These are phyloP conservation scores for Torulaspora maleeae DNA, from an alignment of 805 yeast genomes.

Conservation along the genomic window DNA sequence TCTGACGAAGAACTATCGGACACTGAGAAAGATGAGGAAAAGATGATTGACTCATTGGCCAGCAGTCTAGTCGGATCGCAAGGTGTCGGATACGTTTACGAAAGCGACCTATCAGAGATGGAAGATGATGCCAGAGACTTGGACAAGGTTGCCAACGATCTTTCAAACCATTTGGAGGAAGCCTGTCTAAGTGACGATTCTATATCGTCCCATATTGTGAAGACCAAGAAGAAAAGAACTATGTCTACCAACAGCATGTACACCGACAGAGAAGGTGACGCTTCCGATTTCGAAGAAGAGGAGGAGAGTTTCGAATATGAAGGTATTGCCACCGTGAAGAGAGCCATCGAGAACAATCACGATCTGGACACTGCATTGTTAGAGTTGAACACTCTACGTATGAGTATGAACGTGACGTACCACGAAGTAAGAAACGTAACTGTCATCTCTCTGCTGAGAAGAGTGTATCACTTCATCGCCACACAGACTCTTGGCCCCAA, in stretches of 20 bases:
- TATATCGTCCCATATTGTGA: slow-evolving; percentile 47
- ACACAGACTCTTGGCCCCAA: slow-evolving; percentile 74
- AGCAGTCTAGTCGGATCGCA: slow-evolving; percentile 35
- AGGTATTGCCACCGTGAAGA: slow-evolving; percentile 88
- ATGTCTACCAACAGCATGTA: slow-evolving; percentile 39
- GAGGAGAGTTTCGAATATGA: slow-evolving; percentile 81
- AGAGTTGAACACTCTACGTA: slow-evolving; percentile 89
- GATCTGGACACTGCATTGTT: slow-evolving; percentile 88
- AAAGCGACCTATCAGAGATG: slow-evolving; percentile 35
- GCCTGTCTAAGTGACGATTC: slow-evolving; percentile 56
- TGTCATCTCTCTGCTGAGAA: slow-evolving; percentile 59
- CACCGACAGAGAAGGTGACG: slow-evolving; percentile 43
- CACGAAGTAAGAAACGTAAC: slow-evolving; percentile 89
- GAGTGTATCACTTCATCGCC: slow-evolving; percentile 67
- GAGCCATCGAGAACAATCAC: slow-evolving; percentile 90
- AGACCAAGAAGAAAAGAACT: slow-evolving; percentile 43
- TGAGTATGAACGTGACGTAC: slow-evolving; percentile 95
- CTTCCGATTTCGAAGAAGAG: slow-evolving; percentile 44
- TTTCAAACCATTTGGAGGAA: slow-evolving; percentile 44
- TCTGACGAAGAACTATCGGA: slow-evolving; percentile 28
- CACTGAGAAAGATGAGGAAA: slow-evolving; percentile 21
- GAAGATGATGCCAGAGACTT: slow-evolving; percentile 28
- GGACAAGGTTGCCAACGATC: slow-evolving; percentile 31
- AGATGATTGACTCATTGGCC: slow-evolving; percentile 17
- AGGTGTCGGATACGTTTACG: slow-evolving; percentile 38